Evolutionary conservation across 371 early-diverging fungal species (phyloP), one percentile per base, ranked within the genome.

Genomic region (Sporodiniella umbellata): DNA sequence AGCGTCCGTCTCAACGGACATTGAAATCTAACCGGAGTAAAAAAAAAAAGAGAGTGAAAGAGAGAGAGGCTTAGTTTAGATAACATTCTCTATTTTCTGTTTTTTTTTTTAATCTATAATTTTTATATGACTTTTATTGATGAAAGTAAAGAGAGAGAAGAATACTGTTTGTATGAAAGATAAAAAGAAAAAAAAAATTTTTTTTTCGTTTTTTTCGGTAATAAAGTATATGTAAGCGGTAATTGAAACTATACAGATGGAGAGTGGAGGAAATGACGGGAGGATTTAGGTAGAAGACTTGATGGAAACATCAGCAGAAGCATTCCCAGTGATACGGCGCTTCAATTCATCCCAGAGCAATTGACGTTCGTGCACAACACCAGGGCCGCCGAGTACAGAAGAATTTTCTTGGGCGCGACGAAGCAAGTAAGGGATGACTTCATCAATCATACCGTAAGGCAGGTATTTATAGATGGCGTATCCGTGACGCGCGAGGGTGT

Each of bases 321-420:
- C 54, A 10, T 46, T 58, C 14, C 66, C 68, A 39, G 54, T 53
- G 22, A 62, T n/a, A 46, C 77, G 71, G n/a, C 39, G 51, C 53
- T 69, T 75, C 50, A 81, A 26, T 61, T 84, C 84, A 38, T 72
- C 64, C 72, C 71, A 76, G 54, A 84, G 53, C 51, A 81, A 47
- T n/a, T 35, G 60, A 28, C 78, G 76, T 48, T 84, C 82, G 19
- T 67, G 51, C 4, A 60, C 56, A 6, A 69, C 74, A 33, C 61
- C 61, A 19, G 40, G 40, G 24, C 71, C 72, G 26, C 79, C 78
- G 33, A 83, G 52, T 1, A 96, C 83, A 10, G 92, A 79, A 4
- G 86, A 81, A 68, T 98, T 98, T 72, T 98, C 99, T 72, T 95
- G 94, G 23, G 96, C 97, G 43, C 98, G 85, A 40, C 98, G 85